Conservation (phyloP, 768 basidiomycete genomes). For the Leccinum subgranulosum region DNA sequence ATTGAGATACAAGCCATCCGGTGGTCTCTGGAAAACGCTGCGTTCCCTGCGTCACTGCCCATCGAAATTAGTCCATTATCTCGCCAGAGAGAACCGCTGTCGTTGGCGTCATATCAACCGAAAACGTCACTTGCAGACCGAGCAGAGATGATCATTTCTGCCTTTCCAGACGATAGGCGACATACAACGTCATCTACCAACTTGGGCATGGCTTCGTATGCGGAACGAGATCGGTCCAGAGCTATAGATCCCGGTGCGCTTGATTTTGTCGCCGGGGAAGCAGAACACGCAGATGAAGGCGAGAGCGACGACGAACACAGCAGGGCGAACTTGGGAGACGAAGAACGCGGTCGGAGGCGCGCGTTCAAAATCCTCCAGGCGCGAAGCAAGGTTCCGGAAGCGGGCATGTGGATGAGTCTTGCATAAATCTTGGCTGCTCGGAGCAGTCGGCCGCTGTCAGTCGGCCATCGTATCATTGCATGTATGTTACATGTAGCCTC, state of each 20-base stretch:
- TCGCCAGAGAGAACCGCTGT: constrained; percentile 38
- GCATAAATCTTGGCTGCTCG: constrained; percentile 37
- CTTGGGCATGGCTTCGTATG: constrained; percentile 60
- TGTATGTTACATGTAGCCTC: neutral
- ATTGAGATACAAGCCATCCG: constrained; percentile 19
- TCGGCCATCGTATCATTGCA: neutral
- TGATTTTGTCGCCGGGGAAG: constrained; percentile 53
- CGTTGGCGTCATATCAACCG: constrained; percentile 57
- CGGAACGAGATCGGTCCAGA: constrained; percentile 63
- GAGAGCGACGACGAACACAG: constrained; percentile 25
- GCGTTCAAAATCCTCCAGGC: constrained; percentile 71
- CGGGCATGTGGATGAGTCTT: constrained; percentile 82
- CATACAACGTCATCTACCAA: constrained; percentile 40
- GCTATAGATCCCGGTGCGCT: constrained; percentile 67
- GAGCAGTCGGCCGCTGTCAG: neutral
- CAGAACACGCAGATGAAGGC: constrained; percentile 45
- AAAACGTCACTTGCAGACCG: constrained; percentile 44
- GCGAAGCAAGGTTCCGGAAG: constrained; percentile 62
- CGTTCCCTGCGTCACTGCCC: constrained; percentile 58
- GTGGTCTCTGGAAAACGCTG: constrained; percentile 28
- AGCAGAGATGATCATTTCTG: constrained; percentile 30
- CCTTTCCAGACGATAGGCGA: constrained; percentile 18
- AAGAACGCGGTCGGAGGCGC: constrained; percentile 50
- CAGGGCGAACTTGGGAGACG: constrained; percentile 20
- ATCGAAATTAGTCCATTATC: constrained; percentile 49